Conservation (phyloP, 192 early-diverging fungal species). For the Backusella psychrophila region DNA sequence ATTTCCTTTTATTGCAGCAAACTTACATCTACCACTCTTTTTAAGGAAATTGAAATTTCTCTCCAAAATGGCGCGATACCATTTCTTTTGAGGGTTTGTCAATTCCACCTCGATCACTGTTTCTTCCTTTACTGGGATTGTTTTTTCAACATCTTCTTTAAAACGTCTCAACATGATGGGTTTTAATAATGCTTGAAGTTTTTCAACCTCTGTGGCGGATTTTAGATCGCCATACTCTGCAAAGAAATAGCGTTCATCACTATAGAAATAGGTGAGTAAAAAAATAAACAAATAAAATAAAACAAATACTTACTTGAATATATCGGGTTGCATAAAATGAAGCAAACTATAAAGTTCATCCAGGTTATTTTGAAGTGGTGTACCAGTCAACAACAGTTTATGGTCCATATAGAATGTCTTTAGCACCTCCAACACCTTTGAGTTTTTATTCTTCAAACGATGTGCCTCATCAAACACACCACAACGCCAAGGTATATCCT, state of each 20-base stretch:
- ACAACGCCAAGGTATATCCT: constrained; percentile 68
- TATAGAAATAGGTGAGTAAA: neutral
- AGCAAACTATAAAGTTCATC: constrained; percentile 82
- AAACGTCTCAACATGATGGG: constrained; percentile 84
- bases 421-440: constrained; percentile 75
- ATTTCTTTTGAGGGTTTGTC: constrained; percentile 83
- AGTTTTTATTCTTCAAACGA: constrained; percentile 80
- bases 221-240: constrained; percentile 66
- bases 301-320: constrained; percentile 45
- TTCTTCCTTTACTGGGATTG: constrained; percentile 87
- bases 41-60: constrained; percentile 79
- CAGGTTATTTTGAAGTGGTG: constrained; percentile 80
- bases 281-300: neutral
- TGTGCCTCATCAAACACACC: constrained; percentile 87
- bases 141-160: constrained; percentile 89
- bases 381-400: constrained; percentile 77
- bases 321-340: constrained; percentile 78
- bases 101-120: constrained; percentile 87
- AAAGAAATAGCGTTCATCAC: constrained; percentile 66
- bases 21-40: constrained; percentile 64
- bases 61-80: constrained; percentile 83
- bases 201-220: constrained; percentile 74
- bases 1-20: no score
- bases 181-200: constrained; percentile 71
- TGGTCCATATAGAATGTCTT: constrained; percentile 77